Base-by-base conservation (phyloP, 2,329 filamentous ascomycete genomes). In the Dactylellina haptotyla region DNA sequence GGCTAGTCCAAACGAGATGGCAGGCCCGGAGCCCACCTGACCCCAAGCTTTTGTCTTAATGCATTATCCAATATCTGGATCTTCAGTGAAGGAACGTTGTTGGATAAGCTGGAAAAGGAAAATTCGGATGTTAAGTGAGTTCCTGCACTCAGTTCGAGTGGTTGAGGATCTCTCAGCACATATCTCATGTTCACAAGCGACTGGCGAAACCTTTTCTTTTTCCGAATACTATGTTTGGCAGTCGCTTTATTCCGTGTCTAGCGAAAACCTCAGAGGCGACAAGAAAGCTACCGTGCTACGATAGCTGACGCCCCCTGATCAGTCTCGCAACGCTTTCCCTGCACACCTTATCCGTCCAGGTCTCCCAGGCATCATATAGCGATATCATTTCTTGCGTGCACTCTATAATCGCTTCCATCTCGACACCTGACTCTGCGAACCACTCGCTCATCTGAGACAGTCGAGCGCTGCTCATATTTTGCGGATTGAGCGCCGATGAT, bases 301-400 rank as follows among this genome's bases (percentile, higher is more conserved):
- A 86, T 75, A 88, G 78, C 41, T 83, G 84, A 79, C 85, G 84
- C 56, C 83, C 84, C 80, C 87, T 89, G 62, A 89, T 84, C 80
- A 88, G 88, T 76, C 86, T 84, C 6, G 83, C 83, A 77, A 90
- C 84, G 75, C 85, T 82, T 75, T 90, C 88, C 79, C 87, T 89
- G 78, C 87, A 88, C 12, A 83, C 82, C 80, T 89, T 87, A 78
- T 90, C 88, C 62, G 83, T 87, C 78, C 88, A 90, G 70, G 83
- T 83, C 76, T 90, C 88, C 87, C 88, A 90, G 0, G 87, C 82
- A 79, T 96, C 91, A 79, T 97, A 97, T 75, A 97, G 87, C 2
- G 91, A 93, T 59, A 97, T 91, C 75, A 97, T 86, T 82, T 97
- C 93, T 81, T 97, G 93, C 0, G 91, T 94, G 78, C 90, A 92